Base-by-base conservation (phyloP, 176 grass and related monocot genomes). In the Rhynchospora breviuscula region DNA sequence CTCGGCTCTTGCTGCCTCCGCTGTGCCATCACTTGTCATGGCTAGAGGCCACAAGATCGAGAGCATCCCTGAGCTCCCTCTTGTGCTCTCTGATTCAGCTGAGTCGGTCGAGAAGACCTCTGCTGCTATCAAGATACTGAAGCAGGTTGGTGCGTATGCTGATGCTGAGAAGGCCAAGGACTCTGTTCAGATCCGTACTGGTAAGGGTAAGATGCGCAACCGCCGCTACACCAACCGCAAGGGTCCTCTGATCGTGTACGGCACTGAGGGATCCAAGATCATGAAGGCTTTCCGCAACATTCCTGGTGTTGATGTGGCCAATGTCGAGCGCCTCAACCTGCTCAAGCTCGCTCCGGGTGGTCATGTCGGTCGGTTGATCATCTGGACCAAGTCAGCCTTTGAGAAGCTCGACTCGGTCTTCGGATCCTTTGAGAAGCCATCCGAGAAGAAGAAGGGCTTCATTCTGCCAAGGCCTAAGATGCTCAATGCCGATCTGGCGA, bases 241-340 rank as follows among this genome's bases (percentile, higher is more conserved):
- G 84, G 94, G 94, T 0, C 94, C 91, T 1, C 91, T 97, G 70
- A 63, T 97, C 7, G 88, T 97, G 62, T 93, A 90, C 22, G 88
- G 91, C 26, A 91, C 91, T 3, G 94, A 93, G 89, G 94, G 94
- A 0, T 93, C 91, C 29, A 97, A 97, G 84, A 85, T 97, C 3
- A 89, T 93, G n/a, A 97, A 93, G 86, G 91, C 94, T 49, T 97
- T 93, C 89, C 91, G 94, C 29, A 97, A 97, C 72, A 87, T 97
- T n/a, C 89, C 91, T 5, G 93, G 93, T 8, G 89, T 97, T 15
- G 90, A 94, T 15, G 61, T 94, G 0, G 88, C 88, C 48, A 91
- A 92, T 33, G 90, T 94, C 4, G 90, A 94, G 82, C 88, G 90
- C 59, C 93, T 94, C 78, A 92, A 92, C 81, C 88, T 94, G 58